Conservation (phyloP, 345 rosid genomes). For the Lepidium sativum region DNA sequence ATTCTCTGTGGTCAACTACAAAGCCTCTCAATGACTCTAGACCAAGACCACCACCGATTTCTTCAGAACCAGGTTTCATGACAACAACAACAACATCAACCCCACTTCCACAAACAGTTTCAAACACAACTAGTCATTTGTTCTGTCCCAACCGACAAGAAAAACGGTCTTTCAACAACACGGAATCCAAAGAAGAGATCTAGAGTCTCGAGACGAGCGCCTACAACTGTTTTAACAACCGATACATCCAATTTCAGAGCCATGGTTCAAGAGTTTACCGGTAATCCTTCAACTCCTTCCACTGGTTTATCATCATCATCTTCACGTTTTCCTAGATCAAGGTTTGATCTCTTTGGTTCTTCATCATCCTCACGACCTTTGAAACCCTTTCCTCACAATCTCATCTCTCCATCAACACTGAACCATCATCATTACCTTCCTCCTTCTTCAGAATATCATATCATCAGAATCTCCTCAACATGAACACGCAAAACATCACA, state of each 20-base stretch:
- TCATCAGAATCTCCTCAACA: conserved; percentile 22
- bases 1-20: conserved; percentile 37
- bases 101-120: conserved; percentile 5
- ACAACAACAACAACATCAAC: not conserved
- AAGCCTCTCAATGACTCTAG: conserved; percentile 11
- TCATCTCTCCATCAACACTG: conserved; percentile 22
- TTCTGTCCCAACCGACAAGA: conserved; percentile 29
- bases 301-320: conserved; percentile 32
- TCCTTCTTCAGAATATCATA: conserved; percentile 13
- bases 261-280: conserved; percentile 98
- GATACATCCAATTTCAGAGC: conserved; percentile 90
- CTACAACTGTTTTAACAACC: conserved; percentile 85
- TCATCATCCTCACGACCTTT: conserved; percentile 37
- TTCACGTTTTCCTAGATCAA: conserved; percentile 47
- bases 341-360: conserved; percentile 63
- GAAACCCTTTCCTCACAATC: conserved; percentile 43
- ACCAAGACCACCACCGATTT: conserved; percentile 38
- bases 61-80: conserved; percentile 32
- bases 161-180: conserved; percentile 18
- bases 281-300: conserved; percentile 86
- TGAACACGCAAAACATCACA: conserved; percentile 29
- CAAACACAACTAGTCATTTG: conserved; percentile 25
- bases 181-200: conserved; percentile 85
- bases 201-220: conserved; percentile 86
- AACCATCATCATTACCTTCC: not conserved